phyloP scores from a whole-genome alignment of 1,284 basidiomycete species.

The Rhodotorula sp. region DNA sequence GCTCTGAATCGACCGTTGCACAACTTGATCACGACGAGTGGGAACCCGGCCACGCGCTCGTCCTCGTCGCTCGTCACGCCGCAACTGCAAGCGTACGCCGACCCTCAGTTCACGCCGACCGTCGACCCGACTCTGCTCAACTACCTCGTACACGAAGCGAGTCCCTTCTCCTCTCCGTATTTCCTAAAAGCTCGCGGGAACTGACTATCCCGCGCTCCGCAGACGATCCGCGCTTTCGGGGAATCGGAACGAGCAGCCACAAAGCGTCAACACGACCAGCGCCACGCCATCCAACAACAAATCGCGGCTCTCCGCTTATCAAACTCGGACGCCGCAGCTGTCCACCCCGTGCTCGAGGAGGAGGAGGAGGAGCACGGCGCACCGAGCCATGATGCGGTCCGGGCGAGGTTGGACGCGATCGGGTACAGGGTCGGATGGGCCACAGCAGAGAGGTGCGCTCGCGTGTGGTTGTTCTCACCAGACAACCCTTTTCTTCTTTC shows the following conservation, averaged over 20 bases:
- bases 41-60: conserved; percentile 14
- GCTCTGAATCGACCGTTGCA: conserved; percentile 3
- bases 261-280: conserved; percentile 36
- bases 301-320: conserved; percentile 19
- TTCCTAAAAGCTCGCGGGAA: too few relatives aligned
- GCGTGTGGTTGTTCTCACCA: too few relatives aligned
- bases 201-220: background rate
- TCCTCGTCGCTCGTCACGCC: conserved; percentile 40
- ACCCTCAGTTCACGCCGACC: conserved; percentile 18
- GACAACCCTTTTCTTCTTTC: background rate
- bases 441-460: conserved; percentile 37
- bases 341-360: background rate
- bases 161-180: background rate
- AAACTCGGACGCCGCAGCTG: too few relatives aligned
- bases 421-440: conserved; percentile 41
- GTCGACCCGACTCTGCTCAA: conserved; percentile 40
- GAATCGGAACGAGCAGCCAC: conserved; percentile 43
- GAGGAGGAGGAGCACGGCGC: background rate
- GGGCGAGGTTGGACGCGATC: conserved; percentile 34
- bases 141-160: conserved; percentile 38
- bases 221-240: conserved; percentile 61
- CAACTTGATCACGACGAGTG: conserved; percentile 3
- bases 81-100: conserved; percentile 26
- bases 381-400: conserved; percentile 9
- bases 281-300: conserved; percentile 23